phyloP scores from a whole-genome alignment of 2,329 filamentous ascomycete genomes.

The Fusarium paranaense region DNA sequence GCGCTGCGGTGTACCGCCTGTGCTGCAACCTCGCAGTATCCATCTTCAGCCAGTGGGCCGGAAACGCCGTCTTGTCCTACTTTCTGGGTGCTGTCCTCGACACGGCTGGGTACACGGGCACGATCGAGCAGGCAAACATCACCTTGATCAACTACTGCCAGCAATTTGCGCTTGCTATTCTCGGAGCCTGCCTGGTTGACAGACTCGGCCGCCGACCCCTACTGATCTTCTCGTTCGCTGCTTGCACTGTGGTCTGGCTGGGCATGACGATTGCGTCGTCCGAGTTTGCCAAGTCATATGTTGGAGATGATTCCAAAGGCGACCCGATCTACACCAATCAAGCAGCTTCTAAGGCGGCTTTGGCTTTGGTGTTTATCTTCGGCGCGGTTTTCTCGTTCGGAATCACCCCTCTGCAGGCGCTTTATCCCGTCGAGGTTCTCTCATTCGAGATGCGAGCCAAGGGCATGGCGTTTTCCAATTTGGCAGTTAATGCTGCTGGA shows the following conservation, averaged over 20 bases:
- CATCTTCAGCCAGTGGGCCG: slow-evolving; percentile 66
- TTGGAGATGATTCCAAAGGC: not conserved
- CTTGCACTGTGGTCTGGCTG: not conserved
- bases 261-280: not conserved
- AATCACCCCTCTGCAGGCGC: slow-evolving; percentile 8
- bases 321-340: not conserved
- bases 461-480: slow-evolving; percentile 62
- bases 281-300: not conserved
- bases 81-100: slow-evolving; percentile 63
- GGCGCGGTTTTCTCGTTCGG: not conserved
- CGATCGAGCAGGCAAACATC: slow-evolving; percentile 63
- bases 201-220: slow-evolving; percentile 64
- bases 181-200: slow-evolving; percentile 58
- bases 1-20: slow-evolving; percentile 61
- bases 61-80: slow-evolving; percentile 63
- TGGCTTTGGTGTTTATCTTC: not conserved
- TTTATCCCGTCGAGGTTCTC: slow-evolving; percentile 64
- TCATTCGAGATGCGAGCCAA: slow-evolving; percentile 65
- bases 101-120: slow-evolving; percentile 32
- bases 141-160: slow-evolving; percentile 59
- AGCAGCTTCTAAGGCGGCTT: not conserved
- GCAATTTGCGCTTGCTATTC: slow-evolving; percentile 50
- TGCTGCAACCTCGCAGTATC: slow-evolving; percentile 64
- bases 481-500: slow-evolving; percentile 57
- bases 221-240: slow-evolving; percentile 55